Base-by-base conservation (phyloP, 2,329 filamentous ascomycete genomes). In the Phaeomoniella chlamydospora region DNA sequence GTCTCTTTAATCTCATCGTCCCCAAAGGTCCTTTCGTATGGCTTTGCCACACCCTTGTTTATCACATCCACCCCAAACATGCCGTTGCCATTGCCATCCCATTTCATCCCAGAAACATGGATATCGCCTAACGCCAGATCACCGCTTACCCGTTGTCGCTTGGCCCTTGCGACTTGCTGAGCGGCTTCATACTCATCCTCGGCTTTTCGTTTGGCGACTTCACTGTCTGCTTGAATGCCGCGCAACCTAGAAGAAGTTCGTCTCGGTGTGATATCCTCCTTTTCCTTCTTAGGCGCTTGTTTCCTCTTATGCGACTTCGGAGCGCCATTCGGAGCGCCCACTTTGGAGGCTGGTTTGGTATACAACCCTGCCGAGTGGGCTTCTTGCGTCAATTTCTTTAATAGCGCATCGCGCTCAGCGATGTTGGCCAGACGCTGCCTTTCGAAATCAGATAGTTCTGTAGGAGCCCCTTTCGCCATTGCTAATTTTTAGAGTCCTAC, bases 341-440 rank as follows among this genome's bases (percentile, higher is more conserved):
- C 58, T 37, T 72, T 72, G 1, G 72, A 52, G 14, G 63, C 56
- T 1, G 70, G 64, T 33, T 60, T 65, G 1, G 61, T 50, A 32
- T 77, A 81, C 9, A 80, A 64, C n/a, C 80, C 79, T 0, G 83
- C 76, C 1, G 80, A 71, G 2, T 74, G 73, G 2, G 72, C 68
- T 49, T 77, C 71, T 45, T 72, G 62, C 22, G 80, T 78, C 1
- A 93, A 71, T 40, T 86, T 80, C 40, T 81, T 81, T 0, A 94
- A 59, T 0, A 94, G 68, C 53, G 79, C 83, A 56, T 88, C 80
- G 47, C 92, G 90, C 37, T 82, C 77, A 0, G 79, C 83, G 29
- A 93, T 92, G 45, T 94, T 94, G 41, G 86, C 84, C 12, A 84
- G 72, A 1, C 87, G 72, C 46, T 83, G 77, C 48, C 78, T 77